Conservation (phyloP, 192 early-diverging fungal species). For the Coemansia reversa region DNA sequence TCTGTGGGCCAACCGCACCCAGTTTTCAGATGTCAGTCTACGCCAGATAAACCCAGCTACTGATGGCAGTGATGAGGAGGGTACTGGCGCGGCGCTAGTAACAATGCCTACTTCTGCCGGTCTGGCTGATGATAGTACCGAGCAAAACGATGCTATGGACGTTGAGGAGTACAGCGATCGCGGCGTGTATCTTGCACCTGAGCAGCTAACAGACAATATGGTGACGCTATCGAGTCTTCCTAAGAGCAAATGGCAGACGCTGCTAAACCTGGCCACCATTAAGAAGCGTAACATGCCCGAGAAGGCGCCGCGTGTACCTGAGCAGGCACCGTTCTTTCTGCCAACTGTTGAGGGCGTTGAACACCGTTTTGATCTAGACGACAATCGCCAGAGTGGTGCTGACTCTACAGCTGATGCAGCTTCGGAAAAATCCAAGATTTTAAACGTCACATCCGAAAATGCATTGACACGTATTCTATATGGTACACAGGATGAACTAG, state of each 20-base stretch:
- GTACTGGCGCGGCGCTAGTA: constrained; percentile 37
- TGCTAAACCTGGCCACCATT: constrained; percentile 86
- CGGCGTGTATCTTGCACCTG: constrained; percentile 43
- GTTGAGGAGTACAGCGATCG: not conserved
- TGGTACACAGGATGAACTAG: constrained; percentile 59
- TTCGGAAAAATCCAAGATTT: constrained; percentile 34
- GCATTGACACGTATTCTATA: constrained; percentile 7
- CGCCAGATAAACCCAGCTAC: constrained; percentile 55
- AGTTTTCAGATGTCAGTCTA: constrained; percentile 72
- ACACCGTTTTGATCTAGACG: constrained; percentile 62
- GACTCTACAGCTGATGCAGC: constrained; percentile 32
- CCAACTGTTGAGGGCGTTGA: constrained; percentile 71
- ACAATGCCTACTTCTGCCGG: constrained; percentile 63
- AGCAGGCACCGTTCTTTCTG: constrained; percentile 93
- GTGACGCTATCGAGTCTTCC: constrained; percentile 82
- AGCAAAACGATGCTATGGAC: constrained; percentile 2
- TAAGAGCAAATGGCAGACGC: constrained; percentile 85
- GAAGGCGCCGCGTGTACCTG: constrained; percentile 84
- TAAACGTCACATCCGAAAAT: constrained; percentile 9
- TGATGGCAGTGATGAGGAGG: constrained; percentile 20
- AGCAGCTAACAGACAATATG: constrained; percentile 77
- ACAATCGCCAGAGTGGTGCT: constrained; percentile 23
- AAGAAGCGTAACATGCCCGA: constrained; percentile 91
- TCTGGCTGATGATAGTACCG: constrained; percentile 54
- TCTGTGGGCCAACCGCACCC: constrained; percentile 87